Evolutionary conservation across 1,284 basidiomycete genomes (phyloP).

Genomic region (Tremellales sp.): DNA sequence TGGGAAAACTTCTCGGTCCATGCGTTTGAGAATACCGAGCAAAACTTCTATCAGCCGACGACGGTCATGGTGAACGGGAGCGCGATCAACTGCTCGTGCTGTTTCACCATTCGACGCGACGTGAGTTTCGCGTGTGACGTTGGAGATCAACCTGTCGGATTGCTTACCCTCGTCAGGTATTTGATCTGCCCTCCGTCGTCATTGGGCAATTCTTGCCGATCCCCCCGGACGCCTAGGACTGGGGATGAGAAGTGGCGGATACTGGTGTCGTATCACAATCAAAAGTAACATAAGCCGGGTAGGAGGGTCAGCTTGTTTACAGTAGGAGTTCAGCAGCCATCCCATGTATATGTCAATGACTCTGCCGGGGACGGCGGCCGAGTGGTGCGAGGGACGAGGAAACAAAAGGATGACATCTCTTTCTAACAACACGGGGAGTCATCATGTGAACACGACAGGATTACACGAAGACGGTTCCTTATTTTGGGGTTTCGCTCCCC

Average conservation of each 20-base stretch:
- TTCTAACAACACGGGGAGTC: too few relatives aligned
- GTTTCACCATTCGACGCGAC: slow-evolving; percentile 87
- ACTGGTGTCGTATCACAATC: neutral
- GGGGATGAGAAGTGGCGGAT: neutral
- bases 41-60: slow-evolving; percentile 88
- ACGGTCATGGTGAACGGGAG: slow-evolving; percentile 59
- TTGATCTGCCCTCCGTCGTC: slow-evolving; percentile 66
- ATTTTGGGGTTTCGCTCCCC: too few relatives aligned
- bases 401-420: too few relatives aligned
- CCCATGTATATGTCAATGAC: too few relatives aligned
- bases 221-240: slow-evolving; percentile 17
- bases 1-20: slow-evolving; percentile 93
- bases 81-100: slow-evolving; percentile 80
- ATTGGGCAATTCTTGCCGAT: slow-evolving; percentile 60
- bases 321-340: too few relatives aligned
- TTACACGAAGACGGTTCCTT: too few relatives aligned
- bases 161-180: slow-evolving; percentile 24
- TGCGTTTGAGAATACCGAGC: slow-evolving; percentile 92
- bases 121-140: slow-evolving; percentile 54
- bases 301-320: too few relatives aligned
- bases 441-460: too few relatives aligned
- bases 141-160: neutral
- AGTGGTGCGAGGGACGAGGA: too few relatives aligned
- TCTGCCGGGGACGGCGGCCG: too few relatives aligned
- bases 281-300: too few relatives aligned